A percentile compares a stretch with the other conserved stretches of the same genome.
These are phyloP conservation scores for Castanea sativa DNA, from an alignment of 306 rosid species.

Conservation along the genomic window DNA sequence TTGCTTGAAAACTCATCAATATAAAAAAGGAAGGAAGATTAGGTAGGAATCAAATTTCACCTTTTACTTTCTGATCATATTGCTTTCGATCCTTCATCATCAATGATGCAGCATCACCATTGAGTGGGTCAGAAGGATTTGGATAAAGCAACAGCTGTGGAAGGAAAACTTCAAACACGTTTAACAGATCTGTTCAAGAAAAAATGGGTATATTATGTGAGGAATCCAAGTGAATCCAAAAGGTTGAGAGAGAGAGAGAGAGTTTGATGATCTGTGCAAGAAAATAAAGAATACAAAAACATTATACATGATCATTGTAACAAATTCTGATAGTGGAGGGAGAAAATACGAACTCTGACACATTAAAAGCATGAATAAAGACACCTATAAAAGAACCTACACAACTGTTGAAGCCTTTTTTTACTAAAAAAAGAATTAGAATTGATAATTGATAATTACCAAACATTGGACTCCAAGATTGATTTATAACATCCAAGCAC, in stretches of 20 bases:
- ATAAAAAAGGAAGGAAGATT: background rate
- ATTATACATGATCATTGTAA: background rate
- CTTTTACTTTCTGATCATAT: conserved; percentile 93
- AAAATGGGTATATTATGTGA: conserved; percentile 24
- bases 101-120: conserved; percentile 93
- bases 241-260: background rate
- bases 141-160: conserved; percentile 98
- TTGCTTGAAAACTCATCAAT: background rate
- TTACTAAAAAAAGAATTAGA: conserved; percentile 16
- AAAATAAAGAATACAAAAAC: background rate
- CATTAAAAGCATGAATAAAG: background rate
- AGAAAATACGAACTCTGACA: background rate
- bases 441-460: conserved; percentile 48
- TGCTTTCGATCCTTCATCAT: conserved; percentile 85
- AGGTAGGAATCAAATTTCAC: conserved; percentile 27
- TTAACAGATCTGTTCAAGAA: conserved; percentile 70
- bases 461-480: conserved; percentile 99
- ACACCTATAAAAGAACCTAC: conserved; percentile 4
- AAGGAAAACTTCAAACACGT: conserved; percentile 95
- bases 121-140: conserved; percentile 95
- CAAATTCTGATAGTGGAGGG: background rate
- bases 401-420: conserved; percentile 13
- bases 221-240: conserved; percentile 1
- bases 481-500: conserved; percentile 97
- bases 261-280: background rate